Base-by-base conservation (phyloP, 1,284 basidiomycete species). In the Fomitopsis pinicola region DNA sequence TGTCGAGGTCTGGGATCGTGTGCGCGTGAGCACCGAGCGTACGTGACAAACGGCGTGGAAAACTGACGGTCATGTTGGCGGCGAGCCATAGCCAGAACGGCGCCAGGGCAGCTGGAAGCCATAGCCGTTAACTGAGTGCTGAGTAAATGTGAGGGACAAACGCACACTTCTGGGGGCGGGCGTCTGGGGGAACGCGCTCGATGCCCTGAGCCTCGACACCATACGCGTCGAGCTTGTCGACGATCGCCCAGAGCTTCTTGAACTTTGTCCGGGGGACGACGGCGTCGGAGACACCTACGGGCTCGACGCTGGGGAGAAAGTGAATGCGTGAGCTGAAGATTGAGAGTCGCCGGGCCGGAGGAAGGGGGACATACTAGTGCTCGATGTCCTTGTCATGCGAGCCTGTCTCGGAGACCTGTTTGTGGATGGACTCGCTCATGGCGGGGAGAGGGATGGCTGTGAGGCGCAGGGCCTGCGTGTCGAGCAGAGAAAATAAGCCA, bases 171-270 rank as follows among this genome's bases (percentile, higher is more conserved):
- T 67, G 61, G 48, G 63, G 62, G 38, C 69, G 58, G 52, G 69
- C 68, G 19, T 69, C 66, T 10, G 70, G 68, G 9, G 62, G 66
- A 7, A 72, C 63, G 46, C 71, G 71, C 60, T 72, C 71, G 50
- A 72, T 72, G n/a, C 71, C 71, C 28, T 69, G 68, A 15, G 66
- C 64, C 58, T 72, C 71, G 45, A 71, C 66, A 46, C 70, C 70
- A 60, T 66, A 71, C 46, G 64, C 64, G 61, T 71, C 69, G 19
- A 72, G 60, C 44, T 64, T 63, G 38, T 67, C 67, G 30, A 70
- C 69, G 30, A 69, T 54, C 5, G 42, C 58, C 71, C 71, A 72
- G 36, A 72, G 65, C 59, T 36, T 42, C 58, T 35, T 58, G 55
- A 58, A 60, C 19, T 52, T 56, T 17, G 7, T 56, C 19, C 60